Evolutionary conservation across 208 protist species (phyloP).

Genomic region (Trypanosomatidae sp.): DNA sequence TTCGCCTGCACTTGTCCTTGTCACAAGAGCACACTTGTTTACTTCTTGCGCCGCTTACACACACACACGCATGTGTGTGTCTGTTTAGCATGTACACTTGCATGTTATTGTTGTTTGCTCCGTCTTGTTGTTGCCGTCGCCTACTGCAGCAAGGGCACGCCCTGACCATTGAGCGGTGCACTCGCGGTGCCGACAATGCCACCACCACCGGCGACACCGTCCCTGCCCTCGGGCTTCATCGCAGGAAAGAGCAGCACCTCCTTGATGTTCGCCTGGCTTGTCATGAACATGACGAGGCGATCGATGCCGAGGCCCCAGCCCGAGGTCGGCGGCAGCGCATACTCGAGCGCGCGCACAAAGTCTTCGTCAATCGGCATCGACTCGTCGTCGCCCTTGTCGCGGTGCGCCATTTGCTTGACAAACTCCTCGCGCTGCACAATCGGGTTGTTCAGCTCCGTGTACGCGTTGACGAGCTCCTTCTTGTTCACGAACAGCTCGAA

Average conservation of each 20-base stretch:
- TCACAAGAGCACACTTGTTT: neutral
- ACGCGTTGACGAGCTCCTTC: constrained; percentile 98
- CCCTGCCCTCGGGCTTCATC: constrained; percentile 80
- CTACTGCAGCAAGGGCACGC: constrained; percentile 47
- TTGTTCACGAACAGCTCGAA: constrained; percentile 99
- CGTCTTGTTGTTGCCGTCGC: no score
- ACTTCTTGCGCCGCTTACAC: neutral
- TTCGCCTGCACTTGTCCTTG: no score
- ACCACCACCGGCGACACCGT: constrained; percentile 5
- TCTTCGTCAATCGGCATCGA: constrained; percentile 96
- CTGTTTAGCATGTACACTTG: neutral
- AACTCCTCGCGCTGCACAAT: constrained; percentile 98
- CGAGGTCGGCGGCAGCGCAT: constrained; percentile 98
- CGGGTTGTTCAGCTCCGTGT: constrained; percentile 99
- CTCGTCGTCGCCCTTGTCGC: constrained; percentile 96
- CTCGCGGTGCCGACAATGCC: constrained; percentile 8
- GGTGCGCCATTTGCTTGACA: constrained; percentile 90
- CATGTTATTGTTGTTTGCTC: neutral
- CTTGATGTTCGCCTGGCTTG: constrained; percentile 98
- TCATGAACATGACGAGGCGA: constrained; percentile 98
- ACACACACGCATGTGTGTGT: neutral
- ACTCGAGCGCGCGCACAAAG: constrained; percentile 96
- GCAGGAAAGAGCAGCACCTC: constrained; percentile 90
- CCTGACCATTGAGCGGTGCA: constrained; percentile 62
- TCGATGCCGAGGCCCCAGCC: constrained; percentile 99